Conservation (phyloP, 202 grass and related monocot genomes). For the Dendrocalamus latiflorus region DNA sequence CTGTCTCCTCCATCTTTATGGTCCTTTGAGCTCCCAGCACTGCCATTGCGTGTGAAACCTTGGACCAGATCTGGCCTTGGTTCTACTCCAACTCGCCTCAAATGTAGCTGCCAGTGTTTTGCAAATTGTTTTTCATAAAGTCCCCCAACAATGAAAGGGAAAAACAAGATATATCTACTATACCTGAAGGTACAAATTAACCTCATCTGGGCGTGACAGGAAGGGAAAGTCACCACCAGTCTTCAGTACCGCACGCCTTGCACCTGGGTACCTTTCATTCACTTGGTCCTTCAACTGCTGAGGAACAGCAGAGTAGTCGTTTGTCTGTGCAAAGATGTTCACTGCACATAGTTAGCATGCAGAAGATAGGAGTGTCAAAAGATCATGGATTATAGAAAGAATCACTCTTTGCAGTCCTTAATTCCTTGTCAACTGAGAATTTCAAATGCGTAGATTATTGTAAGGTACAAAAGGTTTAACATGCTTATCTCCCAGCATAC, state of each 20-base stretch:
- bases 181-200: conserved; percentile 98
- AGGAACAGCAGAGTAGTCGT: conserved; percentile 91
- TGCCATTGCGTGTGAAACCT: conserved; percentile 49
- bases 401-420: not conserved
- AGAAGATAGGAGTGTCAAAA: not conserved
- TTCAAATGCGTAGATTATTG: not conserved
- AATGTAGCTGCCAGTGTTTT: conserved; percentile 69
- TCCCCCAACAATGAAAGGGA: conserved; percentile 7
- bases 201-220: conserved; percentile 88
- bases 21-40: conserved; percentile 45
- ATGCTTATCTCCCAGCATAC: conserved; percentile 21
- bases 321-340: conserved; percentile 63
- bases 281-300: conserved; percentile 86
- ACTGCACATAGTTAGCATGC: conserved; percentile 9
- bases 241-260: conserved; percentile 72
- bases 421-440: not conserved
- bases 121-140: conserved; percentile 14
- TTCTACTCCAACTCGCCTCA: conserved; percentile 89
- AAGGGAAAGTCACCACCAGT: conserved; percentile 97
- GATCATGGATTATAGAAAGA: not conserved
- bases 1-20: conserved; percentile 28
- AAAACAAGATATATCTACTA: not conserved
- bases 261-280: conserved; percentile 82
- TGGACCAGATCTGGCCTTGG: conserved; percentile 62
- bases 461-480: not conserved